Evolutionary conservation across 2,329 filamentous ascomycete genomes (phyloP), one percentile per base, ranked within the genome.

Genomic region (Sporothrix protearum): DNA sequence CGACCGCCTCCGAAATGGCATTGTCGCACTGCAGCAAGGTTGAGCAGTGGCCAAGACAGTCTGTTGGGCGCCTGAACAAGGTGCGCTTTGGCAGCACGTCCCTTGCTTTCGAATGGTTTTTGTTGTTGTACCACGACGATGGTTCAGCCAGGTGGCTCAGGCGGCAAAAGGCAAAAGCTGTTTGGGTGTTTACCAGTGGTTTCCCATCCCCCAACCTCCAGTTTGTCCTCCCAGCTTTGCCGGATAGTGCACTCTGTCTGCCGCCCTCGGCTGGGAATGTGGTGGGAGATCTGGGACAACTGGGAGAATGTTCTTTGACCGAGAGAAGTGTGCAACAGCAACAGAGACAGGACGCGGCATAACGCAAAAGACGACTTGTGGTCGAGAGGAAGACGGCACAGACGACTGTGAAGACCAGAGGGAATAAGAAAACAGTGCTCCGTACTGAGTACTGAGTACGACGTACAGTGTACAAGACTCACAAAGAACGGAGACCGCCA

Each of bases 41-140:
- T 7, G 9, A 53, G 12, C 39, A 39, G 28, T 25, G 10, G 49
- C 49, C 2, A 53, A 22, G 12, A 14, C 22, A 53, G 22, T 53
- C 42, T 16, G 42, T 33, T 33, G 39, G 39, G 49, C 28, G 22
- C 39, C 63, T 14, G 45, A 68, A 68, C 47, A 68, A 68, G 64
- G 64, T 47, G 64, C 64, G 64, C 30, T 68, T 53, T 68, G 64
- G 64, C 10, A 16, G 25, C 63, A n/a, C 19, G 45, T 33, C 30
- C 42, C 39, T 47, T 10, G 36, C 14, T 30, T n/a, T 64, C 22
- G 12, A 14, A 10, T 30, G 22, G 14, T n/a, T 16, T 61, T 33
- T 12, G 8, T 2, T 59, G 55, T 59, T 59, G 55, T 36, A 30
- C 55, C 30, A 36, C 30, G 30, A 39, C n/a, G 9, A 39, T 36